Percentiles rank a stretch among this genome's conserved stretches.
Evolutionary conservation across 2,329 filamentous ascomycete genomes (phyloP).

Genomic region (Pyrenochaeta sp.): DNA sequence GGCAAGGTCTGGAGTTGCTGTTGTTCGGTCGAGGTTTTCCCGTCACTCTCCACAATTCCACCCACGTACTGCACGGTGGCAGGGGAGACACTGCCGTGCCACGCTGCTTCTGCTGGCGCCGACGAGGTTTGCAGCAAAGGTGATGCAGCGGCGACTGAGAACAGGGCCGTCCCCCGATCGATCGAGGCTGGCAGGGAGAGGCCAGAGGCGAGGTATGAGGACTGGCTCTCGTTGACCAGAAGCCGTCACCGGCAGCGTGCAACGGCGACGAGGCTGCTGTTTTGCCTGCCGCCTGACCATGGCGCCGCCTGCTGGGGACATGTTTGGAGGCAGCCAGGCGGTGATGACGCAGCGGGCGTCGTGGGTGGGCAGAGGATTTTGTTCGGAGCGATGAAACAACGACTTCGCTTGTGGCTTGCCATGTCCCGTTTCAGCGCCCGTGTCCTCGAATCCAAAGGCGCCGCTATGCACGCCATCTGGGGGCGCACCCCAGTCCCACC

Average conservation of each 20-base stretch:
- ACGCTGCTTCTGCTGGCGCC: background rate
- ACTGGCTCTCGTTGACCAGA: background rate
- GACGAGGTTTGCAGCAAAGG: conserved; percentile 18
- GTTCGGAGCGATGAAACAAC: conserved; percentile 34
- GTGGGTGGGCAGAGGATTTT: conserved; percentile 10
- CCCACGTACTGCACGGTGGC: conserved; percentile 4
- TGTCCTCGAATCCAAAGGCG: conserved; percentile 17
- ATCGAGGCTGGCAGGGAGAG: conserved; percentile 16
- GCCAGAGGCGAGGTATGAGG: conserved; percentile 6
- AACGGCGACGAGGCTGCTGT: background rate
- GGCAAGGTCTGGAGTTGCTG: background rate
- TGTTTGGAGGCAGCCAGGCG: conserved; percentile 3
- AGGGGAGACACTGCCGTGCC: conserved; percentile 2
- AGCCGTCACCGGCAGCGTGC: background rate
- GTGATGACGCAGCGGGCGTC: conserved; percentile 21
- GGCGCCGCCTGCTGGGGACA: background rate
- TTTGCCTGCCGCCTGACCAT: conserved; percentile 12
- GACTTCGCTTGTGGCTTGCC: conserved; percentile 25
- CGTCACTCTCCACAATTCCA: conserved; percentile 6
- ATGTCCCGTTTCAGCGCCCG: conserved; percentile 26
- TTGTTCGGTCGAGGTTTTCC: conserved; percentile 1
- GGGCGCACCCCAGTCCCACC: conserved; percentile 1
- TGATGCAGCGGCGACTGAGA: conserved; percentile 21
- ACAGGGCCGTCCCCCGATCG: conserved; percentile 4
- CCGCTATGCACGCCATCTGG: conserved; percentile 17